Conservation (phyloP, 108 stramenopile species). For the Cyclotella cryptica region DNA sequence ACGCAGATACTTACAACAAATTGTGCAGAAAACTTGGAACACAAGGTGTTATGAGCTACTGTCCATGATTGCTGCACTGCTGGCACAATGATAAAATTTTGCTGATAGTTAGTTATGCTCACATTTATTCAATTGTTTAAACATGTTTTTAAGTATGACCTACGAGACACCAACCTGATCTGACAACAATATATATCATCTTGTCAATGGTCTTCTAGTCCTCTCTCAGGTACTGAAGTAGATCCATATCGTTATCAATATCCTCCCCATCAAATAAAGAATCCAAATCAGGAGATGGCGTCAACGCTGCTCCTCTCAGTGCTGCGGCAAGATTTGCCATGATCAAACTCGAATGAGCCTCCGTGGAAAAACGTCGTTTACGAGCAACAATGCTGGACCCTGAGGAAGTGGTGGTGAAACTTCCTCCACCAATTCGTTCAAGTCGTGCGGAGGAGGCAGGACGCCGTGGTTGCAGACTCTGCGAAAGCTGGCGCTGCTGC, state of each 20-base stretch:
- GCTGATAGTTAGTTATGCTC: no score
- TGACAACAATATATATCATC: no score
- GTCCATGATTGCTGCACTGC: no score
- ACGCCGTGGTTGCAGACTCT: neutral
- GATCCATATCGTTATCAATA: neutral
- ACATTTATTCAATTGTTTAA: no score
- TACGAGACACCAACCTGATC: no score
- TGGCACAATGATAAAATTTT: no score
- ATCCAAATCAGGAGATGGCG: neutral
- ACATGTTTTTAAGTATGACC: no score
- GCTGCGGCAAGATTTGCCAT: neutral
- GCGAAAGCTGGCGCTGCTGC: no score
- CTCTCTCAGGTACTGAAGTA: neutral
- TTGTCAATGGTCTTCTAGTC: no score
- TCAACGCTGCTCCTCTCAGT: neutral
- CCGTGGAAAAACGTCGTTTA: conserved; percentile 11
- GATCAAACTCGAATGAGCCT: conserved; percentile 13
- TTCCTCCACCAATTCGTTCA: neutral
- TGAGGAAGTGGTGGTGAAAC: neutral
- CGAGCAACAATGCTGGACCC: neutral
- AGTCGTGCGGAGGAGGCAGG: neutral
- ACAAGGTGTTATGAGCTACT: no score
- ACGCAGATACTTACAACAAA: no score
- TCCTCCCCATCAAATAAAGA: neutral
- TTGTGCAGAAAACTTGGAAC: no score